Evolutionary conservation across 257 asterid species (phyloP), one percentile per base, ranked within the genome.

Genomic region (Nicotiana tomentosiformis): DNA sequence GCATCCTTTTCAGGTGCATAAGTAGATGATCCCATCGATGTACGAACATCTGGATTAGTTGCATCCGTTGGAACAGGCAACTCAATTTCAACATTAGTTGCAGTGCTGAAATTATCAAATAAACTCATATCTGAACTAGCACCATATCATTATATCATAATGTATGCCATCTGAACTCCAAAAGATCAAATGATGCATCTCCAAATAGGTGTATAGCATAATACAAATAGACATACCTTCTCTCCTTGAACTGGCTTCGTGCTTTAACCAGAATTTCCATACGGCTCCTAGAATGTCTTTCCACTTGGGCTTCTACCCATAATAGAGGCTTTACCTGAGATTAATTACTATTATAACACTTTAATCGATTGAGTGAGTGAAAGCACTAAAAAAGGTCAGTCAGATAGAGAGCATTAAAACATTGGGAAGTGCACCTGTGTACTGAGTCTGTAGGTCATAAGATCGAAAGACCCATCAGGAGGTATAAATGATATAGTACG

Each of bases 401-500:
- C n/a, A 7, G 35, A 70, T 43, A n/a, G n/a, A 70, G 30, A 55
- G 58, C 43, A 43, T 29, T 18, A 39, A 70, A 69, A 43, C 58
- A 20, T 20, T 43, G 6, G 60, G 3, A 77, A 81, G 68, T 87
- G 60, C 83, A 96, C 98, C 99, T 96, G 98, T 85, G 98, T 96
- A 92, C 97, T 91, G 81, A 96, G 95, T 89, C 99, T 91, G 88
- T 96, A 96, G 67, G 98, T 96, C 99, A 96, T 96, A 87, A 96
- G 98, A 89, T 96, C 99, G 87, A 96, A 96, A 81, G 98, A 86
- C 57, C 99, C 99, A 90, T 96, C 99, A 65, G 99, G 99, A 86
- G 99, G 99, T 87, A 96, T 83, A 84, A 96, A 96, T 85, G 98
- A 91, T 89, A 96, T 96, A 53, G 99, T 96, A 80, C 99, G 90